A percentile compares a stretch with the other conserved stretches of the same genome.
phyloP scores from a whole-genome alignment of 75 land plant species.

The Chamaecyparis obtusa region DNA sequence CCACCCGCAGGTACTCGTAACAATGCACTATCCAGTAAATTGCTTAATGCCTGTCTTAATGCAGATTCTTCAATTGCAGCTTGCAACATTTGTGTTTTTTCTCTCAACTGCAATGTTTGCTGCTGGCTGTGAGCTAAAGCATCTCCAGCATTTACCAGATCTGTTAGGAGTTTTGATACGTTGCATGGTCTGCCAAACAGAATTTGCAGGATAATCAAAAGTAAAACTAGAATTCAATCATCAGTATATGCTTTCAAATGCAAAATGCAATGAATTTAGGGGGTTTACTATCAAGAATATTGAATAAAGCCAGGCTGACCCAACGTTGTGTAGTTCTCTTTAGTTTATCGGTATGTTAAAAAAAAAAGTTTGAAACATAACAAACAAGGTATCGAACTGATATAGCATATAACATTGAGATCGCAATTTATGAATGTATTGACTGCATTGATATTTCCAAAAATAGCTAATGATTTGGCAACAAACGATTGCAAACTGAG shows the following conservation, averaged over 20 bases:
- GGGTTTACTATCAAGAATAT: neutral
- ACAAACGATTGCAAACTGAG: neutral
- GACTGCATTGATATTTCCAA: neutral
- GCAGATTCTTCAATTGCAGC: conserved; percentile 83
- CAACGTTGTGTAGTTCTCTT: neutral
- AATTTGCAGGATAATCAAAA: neutral
- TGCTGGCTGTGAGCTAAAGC: conserved; percentile 74
- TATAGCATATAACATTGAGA: neutral
- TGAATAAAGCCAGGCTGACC: neutral
- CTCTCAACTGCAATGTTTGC: conserved; percentile 52
- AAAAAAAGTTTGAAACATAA: neutral
- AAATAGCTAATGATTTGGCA: neutral
- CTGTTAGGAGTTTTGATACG: conserved; percentile 66
- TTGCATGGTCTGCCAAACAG: conserved; percentile 80
- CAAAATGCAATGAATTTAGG: neutral
- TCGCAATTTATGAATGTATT: neutral
- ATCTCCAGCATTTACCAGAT: conserved; percentile 68
- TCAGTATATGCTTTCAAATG: neutral
- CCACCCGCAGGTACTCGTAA: conserved; percentile 79
- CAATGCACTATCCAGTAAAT: conserved; percentile 83
- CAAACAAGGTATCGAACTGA: neutral
- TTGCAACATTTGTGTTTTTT: conserved; percentile 31
- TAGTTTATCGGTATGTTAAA: neutral
- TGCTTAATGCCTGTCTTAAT: conserved; percentile 81
- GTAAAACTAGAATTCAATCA: neutral